Evolutionary conservation across 2,329 filamentous ascomycete genomes (phyloP), one percentile per base, ranked within the genome.

Genomic region (Ascochyta lentis): DNA sequence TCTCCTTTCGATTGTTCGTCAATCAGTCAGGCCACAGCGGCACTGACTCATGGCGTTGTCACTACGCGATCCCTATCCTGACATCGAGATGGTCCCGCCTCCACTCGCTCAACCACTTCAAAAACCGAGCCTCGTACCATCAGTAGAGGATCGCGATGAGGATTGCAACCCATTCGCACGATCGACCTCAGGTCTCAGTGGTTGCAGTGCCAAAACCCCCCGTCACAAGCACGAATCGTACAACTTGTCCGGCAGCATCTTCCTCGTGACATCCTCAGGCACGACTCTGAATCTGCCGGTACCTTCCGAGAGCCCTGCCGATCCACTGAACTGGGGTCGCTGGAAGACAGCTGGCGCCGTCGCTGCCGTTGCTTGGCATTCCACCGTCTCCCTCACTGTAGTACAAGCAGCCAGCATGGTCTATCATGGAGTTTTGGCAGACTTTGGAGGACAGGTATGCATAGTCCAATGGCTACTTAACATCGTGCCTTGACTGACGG

Each of bases 141-240:
- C 59, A 10, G 24, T 40, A 8, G 53, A 48, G n/a, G 42, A 47
- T 10, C 15, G 22, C 22, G 44, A 43, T 41, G 39, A 48, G 1
- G 37, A 51, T 3, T 31, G 9, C 23, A 12, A 38, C 13, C 27
- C 29, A 13, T 48, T 52, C 15, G 43, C 12, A 19, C 35, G 49
- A 31, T 44, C 43, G 38, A 33, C 40, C 4, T 16, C 26, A 33
- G 19, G 19, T 6, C 7, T 48, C 19, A 39, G 42, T 26, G n/a
- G 27, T 4, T 2, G 33, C 27, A 53, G 23, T 8, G 26, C 48
- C 12, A 27, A 29, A 19, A 35, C 29, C n/a, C 13, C 19, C 12
- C 46, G 38, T 19, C 47, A 31, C 26, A 71, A 68, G 43, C 67
- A 56, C 40, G 64, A 71, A 44, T 71, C 68, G 13, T 71, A 64